These are phyloP conservation scores for Letharia columbiana DNA, from an alignment of 495 filamentous ascomycete species.

Conservation along the genomic window DNA sequence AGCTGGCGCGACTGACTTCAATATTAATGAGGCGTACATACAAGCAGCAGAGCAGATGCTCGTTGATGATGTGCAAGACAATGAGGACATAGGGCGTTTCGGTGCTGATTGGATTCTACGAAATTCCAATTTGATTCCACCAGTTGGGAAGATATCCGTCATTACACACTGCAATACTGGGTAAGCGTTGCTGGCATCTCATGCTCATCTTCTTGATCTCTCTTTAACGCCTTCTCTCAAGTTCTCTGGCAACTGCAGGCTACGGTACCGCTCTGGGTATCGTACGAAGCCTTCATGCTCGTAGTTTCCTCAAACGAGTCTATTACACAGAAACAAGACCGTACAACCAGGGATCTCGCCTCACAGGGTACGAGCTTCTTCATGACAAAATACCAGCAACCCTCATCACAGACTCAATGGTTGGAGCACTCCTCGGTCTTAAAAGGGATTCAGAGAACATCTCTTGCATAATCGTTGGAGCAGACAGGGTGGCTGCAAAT, in stretches of 20 bases:
- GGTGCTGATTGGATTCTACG: constrained; percentile 75
- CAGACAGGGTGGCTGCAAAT: constrained; percentile 90
- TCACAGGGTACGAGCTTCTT: constrained; percentile 92
- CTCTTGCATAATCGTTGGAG: constrained; percentile 83
- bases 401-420: constrained; percentile 95
- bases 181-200: constrained; percentile 35
- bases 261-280: constrained; percentile 94
- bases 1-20: constrained; percentile 34
- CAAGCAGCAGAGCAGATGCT: constrained; percentile 77
- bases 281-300: constrained; percentile 70
- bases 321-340: constrained; percentile 96
- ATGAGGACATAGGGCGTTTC: constrained; percentile 70
- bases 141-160: constrained; percentile 51
- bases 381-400: constrained; percentile 90
- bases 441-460: constrained; percentile 52
- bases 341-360: constrained; percentile 92
- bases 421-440: constrained; percentile 62
- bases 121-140: constrained; percentile 31
- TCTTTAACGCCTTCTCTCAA: constrained; percentile 29
- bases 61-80: constrained; percentile 76
- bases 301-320: constrained; percentile 58
- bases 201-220: constrained; percentile 11
- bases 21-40: constrained; percentile 59
- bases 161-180: constrained; percentile 98
- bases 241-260: constrained; percentile 88